Percentiles rank a stretch among this genome's conserved stretches.
These are phyloP conservation scores for Leptomonas pyrrhocoris DNA, from an alignment of 208 protist genomes.

Conservation along the genomic window DNA sequence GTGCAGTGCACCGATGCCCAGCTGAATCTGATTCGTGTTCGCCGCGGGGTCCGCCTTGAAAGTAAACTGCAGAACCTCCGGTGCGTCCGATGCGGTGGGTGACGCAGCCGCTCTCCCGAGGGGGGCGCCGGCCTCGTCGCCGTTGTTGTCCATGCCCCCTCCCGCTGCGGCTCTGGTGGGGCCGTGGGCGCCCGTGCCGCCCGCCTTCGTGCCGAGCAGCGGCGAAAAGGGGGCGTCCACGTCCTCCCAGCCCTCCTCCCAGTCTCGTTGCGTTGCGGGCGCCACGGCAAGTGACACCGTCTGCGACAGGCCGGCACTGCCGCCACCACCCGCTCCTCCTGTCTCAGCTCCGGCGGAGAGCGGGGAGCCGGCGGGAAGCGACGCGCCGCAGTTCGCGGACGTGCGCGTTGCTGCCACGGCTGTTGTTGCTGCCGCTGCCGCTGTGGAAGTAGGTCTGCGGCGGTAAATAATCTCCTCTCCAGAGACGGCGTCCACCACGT, in stretches of 20 bases:
- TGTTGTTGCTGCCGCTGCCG: neutral
- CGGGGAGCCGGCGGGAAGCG: neutral
- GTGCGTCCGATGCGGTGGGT: conserved; percentile 7
- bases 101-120: neutral
- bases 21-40: conserved; percentile 51
- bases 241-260: conserved; percentile 27
- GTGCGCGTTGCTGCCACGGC: conserved; percentile 2
- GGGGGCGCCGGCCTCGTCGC: neutral
- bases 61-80: conserved; percentile 44
- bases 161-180: neutral
- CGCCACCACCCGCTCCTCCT: neutral
- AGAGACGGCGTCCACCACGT: conserved; percentile 61
- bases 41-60: conserved; percentile 49
- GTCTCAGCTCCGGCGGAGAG: conserved; percentile 1
- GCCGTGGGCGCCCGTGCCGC: neutral
- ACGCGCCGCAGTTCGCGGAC: neutral
- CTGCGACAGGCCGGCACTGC: neutral
- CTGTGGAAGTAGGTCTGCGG: conserved; percentile 3
- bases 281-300: conserved; percentile 8
- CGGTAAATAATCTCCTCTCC: conserved; percentile 66
- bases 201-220: conserved; percentile 3
- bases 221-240: conserved; percentile 17
- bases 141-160: neutral
- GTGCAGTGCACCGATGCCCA: conserved; percentile 66
- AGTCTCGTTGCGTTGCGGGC: conserved; percentile 9